Base-by-base conservation (phyloP, 495 filamentous ascomycete species). In the Penicillium mononematosum region DNA sequence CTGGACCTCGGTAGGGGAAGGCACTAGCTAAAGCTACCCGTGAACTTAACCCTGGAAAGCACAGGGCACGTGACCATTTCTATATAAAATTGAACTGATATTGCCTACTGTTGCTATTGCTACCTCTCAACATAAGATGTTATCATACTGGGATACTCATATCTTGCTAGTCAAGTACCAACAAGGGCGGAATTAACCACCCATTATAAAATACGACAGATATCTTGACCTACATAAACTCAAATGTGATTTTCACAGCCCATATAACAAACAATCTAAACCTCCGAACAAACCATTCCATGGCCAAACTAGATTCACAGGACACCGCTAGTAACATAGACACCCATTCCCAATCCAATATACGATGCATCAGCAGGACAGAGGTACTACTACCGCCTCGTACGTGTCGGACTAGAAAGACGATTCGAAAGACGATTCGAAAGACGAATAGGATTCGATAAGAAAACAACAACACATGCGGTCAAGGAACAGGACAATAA, bases 401-500 rank as follows among this genome's bases (percentile, higher is more conserved):
- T 50, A 42, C n/a, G 38, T 20, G n/a, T 8, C 29, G 22, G 20
- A 16, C 42, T 31, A 27, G 43, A 36, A 19, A 36, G 8, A 46
- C 1, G 53, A 47, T 38, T 32, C n/a, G 43, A 36, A 19, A 36
- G 8, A 46, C 1, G 53, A 47, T 38, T 22, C 46, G 53, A 56
- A 48, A 45, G 38, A 47, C 45, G 55, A 47, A 59, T 46, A 59
- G 22, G 32, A 36, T 49, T 49, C 38, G 51, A 47, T 45, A 55
- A 36, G 53, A 58, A 60, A 69, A 60, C 56, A 68, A 64, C 69
- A 63, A 48, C 58, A 69, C 49, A 69, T 72, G 72, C 63, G 65
- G 65, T 67, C 17, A 66, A 65, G 66, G 54, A 62, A 63, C 59
- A 58, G 49, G 65, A 56, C 61, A 51, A 59, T 61, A 63, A 66